Conservation (phyloP, 805 yeast genomes). For the Candida coleopterorum region DNA sequence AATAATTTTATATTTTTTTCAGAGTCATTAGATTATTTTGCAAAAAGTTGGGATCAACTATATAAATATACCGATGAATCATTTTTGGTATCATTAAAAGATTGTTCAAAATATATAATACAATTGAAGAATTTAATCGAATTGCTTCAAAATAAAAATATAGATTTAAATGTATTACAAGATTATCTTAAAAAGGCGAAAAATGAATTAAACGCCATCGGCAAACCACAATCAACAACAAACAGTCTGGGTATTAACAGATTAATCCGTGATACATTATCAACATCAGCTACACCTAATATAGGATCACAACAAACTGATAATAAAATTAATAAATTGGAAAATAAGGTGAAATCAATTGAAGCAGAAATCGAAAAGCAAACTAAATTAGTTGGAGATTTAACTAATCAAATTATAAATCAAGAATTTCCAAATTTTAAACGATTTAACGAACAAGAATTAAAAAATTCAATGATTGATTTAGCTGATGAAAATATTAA, state of each 20-base stretch:
- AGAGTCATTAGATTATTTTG: constrained; percentile 31
- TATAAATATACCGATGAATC: constrained; percentile 64
- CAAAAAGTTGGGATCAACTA: constrained; percentile 37
- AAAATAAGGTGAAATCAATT: constrained; percentile 37
- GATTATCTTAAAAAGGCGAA: constrained; percentile 73
- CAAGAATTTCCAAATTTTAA: constrained; percentile 68
- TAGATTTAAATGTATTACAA: constrained; percentile 81
- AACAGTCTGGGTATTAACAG: constrained; percentile 18
- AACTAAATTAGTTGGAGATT: constrained; percentile 40
- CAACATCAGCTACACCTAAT: constrained; percentile 41
- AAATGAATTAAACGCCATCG: constrained; percentile 47
- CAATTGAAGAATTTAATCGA: constrained; percentile 57
- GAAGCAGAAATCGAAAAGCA: constrained; percentile 43
- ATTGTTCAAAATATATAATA: constrained; percentile 68
- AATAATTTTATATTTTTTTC: constrained; percentile 34
- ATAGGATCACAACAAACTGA: constrained; percentile 40
- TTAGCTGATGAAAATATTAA: constrained; percentile 73
- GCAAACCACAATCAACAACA: constrained; percentile 24
- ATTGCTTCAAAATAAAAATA: constrained; percentile 83
- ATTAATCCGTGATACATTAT: constrained; percentile 41
- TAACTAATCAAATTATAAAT: constrained; percentile 42
- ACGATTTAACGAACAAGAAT: constrained; percentile 69
- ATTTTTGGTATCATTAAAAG: constrained; percentile 77
- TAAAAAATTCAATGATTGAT: constrained; percentile 64
- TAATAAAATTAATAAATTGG: constrained; percentile 38